A percentile compares a stretch with the other conserved stretches of the same genome.
These are phyloP conservation scores for Sonneratia caseolaris DNA, from an alignment of 345 rosid genomes.

Conservation along the genomic window DNA sequence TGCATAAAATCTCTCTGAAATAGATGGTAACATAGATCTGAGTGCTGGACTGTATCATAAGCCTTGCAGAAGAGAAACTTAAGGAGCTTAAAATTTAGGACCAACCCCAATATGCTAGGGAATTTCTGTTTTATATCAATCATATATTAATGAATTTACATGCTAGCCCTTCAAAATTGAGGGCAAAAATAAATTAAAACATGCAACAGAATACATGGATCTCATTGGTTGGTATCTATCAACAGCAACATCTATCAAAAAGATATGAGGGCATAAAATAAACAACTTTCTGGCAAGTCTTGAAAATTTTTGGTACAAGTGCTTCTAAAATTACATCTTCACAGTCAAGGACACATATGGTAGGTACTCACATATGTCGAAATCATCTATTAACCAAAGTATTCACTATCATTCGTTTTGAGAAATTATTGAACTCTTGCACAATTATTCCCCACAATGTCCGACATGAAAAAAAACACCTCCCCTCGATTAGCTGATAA, in stretches of 20 bases:
- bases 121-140: background rate
- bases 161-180: background rate
- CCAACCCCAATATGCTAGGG: background rate
- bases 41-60: background rate
- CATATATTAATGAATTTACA: background rate
- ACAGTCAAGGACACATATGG: background rate
- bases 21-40: background rate
- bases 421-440: background rate
- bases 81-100: background rate
- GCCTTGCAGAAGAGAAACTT: background rate
- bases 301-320: background rate
- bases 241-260: background rate
- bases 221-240: background rate
- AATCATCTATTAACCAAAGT: background rate
- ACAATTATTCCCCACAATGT: background rate
- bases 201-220: background rate
- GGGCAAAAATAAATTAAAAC: background rate
- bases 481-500: background rate
- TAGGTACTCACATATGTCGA: background rate
- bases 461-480: background rate
- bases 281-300: background rate
- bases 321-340: background rate
- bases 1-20: background rate
- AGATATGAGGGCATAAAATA: background rate
- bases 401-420: background rate